phyloP scores from a whole-genome alignment of 1,139 yeast genomes.

The Hansenula anomala region DNA sequence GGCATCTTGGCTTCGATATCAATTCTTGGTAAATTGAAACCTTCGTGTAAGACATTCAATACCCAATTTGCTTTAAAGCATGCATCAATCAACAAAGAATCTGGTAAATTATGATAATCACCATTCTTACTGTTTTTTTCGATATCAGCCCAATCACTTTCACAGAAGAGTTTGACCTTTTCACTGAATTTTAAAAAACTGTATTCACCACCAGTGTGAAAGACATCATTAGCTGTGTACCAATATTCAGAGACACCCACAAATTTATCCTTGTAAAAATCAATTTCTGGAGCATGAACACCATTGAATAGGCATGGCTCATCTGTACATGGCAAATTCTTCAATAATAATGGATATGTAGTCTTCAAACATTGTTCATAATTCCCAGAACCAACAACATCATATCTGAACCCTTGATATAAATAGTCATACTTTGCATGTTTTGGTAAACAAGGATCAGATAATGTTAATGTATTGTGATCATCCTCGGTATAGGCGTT shows the following conservation, averaged over 20 bases:
- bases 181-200: slow-evolving; percentile 56
- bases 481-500: slow-evolving; percentile 39
- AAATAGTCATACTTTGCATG: slow-evolving; percentile 45
- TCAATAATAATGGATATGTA: slow-evolving; percentile 65
- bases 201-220: slow-evolving; percentile 73
- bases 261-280: slow-evolving; percentile 66
- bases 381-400: slow-evolving; percentile 60
- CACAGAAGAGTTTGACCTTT: slow-evolving; percentile 61
- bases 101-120: slow-evolving; percentile 31
- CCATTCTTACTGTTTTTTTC: slow-evolving; percentile 46
- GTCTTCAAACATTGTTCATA: slow-evolving; percentile 62
- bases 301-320: slow-evolving; percentile 79
- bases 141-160: slow-evolving; percentile 55
- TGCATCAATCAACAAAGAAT: slow-evolving; percentile 51
- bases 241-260: slow-evolving; percentile 81
- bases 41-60: slow-evolving; percentile 70
- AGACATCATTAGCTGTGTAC: slow-evolving; percentile 82
- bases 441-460: slow-evolving; percentile 70
- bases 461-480: slow-evolving; percentile 30
- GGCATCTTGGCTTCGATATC: slow-evolving; percentile 39
- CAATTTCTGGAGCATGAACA: slow-evolving; percentile 70
- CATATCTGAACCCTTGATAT: slow-evolving; percentile 40
- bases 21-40: slow-evolving; percentile 66
- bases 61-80: slow-evolving; percentile 87
- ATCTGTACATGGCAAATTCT: slow-evolving; percentile 68